Evolutionary conservation across 1,139 yeast species (phyloP), one percentile per base, ranked within the genome.

Genomic region (Magnusiomyces suaveolens): DNA sequence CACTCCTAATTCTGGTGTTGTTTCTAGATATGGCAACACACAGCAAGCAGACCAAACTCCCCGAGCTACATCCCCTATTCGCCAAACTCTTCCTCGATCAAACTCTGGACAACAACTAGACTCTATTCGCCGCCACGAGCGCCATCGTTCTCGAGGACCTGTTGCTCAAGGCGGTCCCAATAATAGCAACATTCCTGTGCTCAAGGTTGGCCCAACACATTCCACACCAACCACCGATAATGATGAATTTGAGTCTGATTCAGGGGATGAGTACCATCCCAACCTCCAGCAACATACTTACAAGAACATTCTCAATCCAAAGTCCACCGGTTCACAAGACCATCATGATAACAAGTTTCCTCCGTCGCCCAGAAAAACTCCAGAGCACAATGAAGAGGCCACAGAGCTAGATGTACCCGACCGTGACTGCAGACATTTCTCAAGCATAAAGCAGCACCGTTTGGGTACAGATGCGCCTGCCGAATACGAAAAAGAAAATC

Each of bases 331-430:
- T 29, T 29, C 12, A 6, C 33, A 29, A 29, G 33, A 29, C 33
- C 6, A 29, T 12, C 33, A 29, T 29, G 33, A 29, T 29, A 29
- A 6, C 33, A 29, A 29, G 6, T 6, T 29, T 29, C 10, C 12
- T 29, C 12, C 33, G 6, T 38, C 41, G 3, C 41, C 36, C 36
- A 32, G 41, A 38, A 38, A 38, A 38, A 16, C 16, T 8, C 20
- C 41, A 8, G 20, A n/a, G 16, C 18, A 29, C 33, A 29, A 38
- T 8, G 41, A 38, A 16, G 41, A 38, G 6, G n/a, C 78, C 81
- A 10, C 81, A 82, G 2, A 69, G 79, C 46, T 66, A 69, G 39
- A 95, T 16, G 41, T 8, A 38, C 18, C 41, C 20, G n/a, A 38
- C 4, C 20, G 18, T 16, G 16, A 38, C 6, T 14, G 25, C 44